A percentile compares a stretch with the other conserved stretches of the same genome.
These are phyloP conservation scores for Begonia masoniana DNA, from an alignment of 306 rosid species.

Conservation along the genomic window DNA sequence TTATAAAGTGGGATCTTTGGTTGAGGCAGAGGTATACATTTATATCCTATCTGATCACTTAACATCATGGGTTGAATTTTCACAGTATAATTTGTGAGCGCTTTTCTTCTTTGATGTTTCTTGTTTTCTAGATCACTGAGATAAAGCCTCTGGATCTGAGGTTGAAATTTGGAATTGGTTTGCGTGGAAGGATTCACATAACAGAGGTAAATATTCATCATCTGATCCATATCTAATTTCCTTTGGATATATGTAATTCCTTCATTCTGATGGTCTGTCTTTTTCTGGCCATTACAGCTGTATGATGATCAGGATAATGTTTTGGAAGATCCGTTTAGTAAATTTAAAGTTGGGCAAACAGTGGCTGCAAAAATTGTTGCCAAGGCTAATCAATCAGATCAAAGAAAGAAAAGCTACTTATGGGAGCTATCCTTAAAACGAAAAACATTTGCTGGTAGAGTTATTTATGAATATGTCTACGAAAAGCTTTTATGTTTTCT, in stretches of 20 bases:
- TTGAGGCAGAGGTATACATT: constrained; percentile 76
- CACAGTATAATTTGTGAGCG: neutral
- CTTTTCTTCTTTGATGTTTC: constrained; percentile 10
- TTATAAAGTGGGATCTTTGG: constrained; percentile 67
- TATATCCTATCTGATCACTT: neutral
- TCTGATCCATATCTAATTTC: constrained; percentile 6
- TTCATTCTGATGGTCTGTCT: neutral
- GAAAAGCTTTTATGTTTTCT: neutral
- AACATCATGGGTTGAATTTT: neutral
- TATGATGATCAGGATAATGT: constrained; percentile 27
- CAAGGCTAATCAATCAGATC: constrained; percentile 41
- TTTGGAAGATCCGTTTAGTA: constrained; percentile 52
- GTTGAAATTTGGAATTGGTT: constrained; percentile 69
- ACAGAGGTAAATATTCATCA: constrained; percentile 44
- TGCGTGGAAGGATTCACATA: constrained; percentile 69
- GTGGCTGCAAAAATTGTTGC: constrained; percentile 62
- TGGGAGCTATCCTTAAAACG: constrained; percentile 81
- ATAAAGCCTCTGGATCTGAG: constrained; percentile 65
- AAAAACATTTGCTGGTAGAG: constrained; percentile 42
- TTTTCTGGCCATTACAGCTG: constrained; percentile 30
- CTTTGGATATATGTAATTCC: neutral
- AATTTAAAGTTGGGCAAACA: constrained; percentile 66
- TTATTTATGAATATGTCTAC: neutral
- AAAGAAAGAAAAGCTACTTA: constrained; percentile 26
- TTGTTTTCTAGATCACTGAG: constrained; percentile 58